These are phyloP conservation scores for Sophora flavescens DNA, from an alignment of 306 rosid species.

Conservation along the genomic window DNA sequence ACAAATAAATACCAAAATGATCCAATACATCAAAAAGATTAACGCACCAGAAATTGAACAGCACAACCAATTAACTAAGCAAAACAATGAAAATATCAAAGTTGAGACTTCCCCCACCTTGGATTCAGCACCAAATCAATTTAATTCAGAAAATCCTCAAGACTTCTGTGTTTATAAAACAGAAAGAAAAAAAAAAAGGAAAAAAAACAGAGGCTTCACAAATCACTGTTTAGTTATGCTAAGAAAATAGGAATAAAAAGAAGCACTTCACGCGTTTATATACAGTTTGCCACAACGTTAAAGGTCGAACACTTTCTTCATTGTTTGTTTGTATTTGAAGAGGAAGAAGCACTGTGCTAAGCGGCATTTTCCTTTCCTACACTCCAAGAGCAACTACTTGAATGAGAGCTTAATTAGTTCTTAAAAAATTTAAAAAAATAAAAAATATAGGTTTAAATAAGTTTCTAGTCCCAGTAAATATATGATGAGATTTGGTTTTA, in stretches of 20 bases:
- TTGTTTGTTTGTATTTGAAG: not conserved
- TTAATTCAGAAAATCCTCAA: conserved; percentile 39
- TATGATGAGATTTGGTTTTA: no score
- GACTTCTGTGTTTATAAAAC: conserved; percentile 3
- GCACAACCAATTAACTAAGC: conserved; percentile 18
- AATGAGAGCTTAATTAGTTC: no score
- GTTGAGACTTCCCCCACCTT: conserved; percentile 39
- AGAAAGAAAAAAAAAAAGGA: not conserved
- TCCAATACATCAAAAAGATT: not conserved
- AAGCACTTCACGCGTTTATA: conserved; percentile 51
- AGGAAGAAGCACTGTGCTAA: conserved; percentile 36
- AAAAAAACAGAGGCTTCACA: not conserved
- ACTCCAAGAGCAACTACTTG: not conserved
- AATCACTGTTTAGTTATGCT: conserved; percentile 24
- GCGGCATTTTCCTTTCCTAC: conserved; percentile 33
- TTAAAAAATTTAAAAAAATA: no score
- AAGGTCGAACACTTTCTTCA: conserved; percentile 41
- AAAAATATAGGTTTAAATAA: no score
- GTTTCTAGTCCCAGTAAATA: no score
- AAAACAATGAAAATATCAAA: not conserved
- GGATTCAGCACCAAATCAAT: conserved; percentile 45
- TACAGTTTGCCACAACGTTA: conserved; percentile 55
- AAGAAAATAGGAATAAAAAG: conserved; percentile 12
- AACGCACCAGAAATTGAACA: conserved; percentile 20
- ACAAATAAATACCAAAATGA: conserved; percentile 44